These are phyloP conservation scores for Dactylonectria estremocensis DNA, from an alignment of 2,329 filamentous ascomycete genomes.

Conservation along the genomic window DNA sequence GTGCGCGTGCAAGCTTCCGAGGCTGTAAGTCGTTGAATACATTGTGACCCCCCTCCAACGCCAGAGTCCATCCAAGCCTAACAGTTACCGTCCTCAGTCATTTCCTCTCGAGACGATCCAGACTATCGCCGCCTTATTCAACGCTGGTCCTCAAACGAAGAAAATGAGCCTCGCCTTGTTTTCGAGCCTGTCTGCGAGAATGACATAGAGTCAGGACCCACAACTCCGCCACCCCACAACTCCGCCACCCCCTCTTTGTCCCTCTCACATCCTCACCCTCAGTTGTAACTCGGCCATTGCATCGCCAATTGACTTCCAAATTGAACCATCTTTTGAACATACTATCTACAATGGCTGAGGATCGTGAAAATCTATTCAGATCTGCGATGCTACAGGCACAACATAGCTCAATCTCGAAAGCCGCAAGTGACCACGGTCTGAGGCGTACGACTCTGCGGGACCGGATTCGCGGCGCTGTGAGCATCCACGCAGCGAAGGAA, in stretches of 20 bases:
- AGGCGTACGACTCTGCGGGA: not conserved
- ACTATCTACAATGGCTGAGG: not conserved
- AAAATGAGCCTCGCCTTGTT: slow-evolving; percentile 4
- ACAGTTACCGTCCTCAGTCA: not conserved
- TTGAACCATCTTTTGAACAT: slow-evolving; percentile 1
- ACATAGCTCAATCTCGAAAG: not conserved
- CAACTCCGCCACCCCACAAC: no score
- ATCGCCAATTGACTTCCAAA: not conserved
- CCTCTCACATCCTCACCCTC: no score
- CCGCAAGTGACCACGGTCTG: not conserved
- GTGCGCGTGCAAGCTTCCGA: slow-evolving; percentile 2
- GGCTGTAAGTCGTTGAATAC: slow-evolving; percentile 6
- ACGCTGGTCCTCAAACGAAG: slow-evolving; percentile 3
- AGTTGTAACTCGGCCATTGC: no score
- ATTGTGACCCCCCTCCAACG: not conserved
- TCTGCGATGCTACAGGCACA: not conserved
- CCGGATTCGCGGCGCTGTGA: not conserved
- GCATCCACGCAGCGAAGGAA: not conserved
- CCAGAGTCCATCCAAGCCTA: not conserved
- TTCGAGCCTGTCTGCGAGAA: slow-evolving; percentile 7
- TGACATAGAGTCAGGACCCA: not conserved
- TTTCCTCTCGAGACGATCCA: slow-evolving; percentile 10
- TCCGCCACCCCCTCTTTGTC: no score
- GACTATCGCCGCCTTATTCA: slow-evolving; percentile 8
- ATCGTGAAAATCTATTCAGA: not conserved